Base-by-base conservation (phyloP, 495 filamentous ascomycete genomes). In the Penicillium subrubescens region DNA sequence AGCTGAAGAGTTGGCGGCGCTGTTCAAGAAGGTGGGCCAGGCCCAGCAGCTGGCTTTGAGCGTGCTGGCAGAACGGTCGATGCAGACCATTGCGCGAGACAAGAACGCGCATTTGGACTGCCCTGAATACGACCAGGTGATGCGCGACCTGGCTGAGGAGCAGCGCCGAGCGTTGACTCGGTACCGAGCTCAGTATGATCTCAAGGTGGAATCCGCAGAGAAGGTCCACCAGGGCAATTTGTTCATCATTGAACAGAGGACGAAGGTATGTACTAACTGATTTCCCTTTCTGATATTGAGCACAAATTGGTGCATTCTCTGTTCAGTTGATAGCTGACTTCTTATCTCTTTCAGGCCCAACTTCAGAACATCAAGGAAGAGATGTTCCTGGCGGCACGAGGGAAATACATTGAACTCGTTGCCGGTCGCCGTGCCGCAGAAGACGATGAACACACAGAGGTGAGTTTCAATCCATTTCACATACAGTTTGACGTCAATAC, bases 361-460 rank as follows among this genome's bases (percentile, higher is more conserved):
- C 68, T 68, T 34, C 61, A 39, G 52, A 57, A 78, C 39, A 73
- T 80, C 17, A 66, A 77, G 58, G 75, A 79, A 1, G 80, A 82
- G 39, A 75, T 77, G 66, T 67, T 79, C 15, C 62, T 71, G 50
- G 73, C 78, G 3, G 74, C 73, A 17, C 72, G 75, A 29, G 80
- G 80, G 25, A 78, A 78, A 7, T 78, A 77, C 58, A 81, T 82
- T 75, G 69, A 72, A 6, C 65, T 80, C 50, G 74, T 81, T 31
- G 64, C 71, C 61, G 77, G 78, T 21, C 75, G 71, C 19, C 73
- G 72, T 33, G 77, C 73, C n/a, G 80, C 77, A 5, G 80, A 81
- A 57, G 80, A 82, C 57, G 80, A 82, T 60, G 79, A 82, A 56
- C 80, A 82, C 59, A 82, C 80, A 7, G 80, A 82, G 71, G 79